Base-by-base conservation (phyloP, 2,329 filamentous ascomycete species). In the Fusarium guadeloupense region DNA sequence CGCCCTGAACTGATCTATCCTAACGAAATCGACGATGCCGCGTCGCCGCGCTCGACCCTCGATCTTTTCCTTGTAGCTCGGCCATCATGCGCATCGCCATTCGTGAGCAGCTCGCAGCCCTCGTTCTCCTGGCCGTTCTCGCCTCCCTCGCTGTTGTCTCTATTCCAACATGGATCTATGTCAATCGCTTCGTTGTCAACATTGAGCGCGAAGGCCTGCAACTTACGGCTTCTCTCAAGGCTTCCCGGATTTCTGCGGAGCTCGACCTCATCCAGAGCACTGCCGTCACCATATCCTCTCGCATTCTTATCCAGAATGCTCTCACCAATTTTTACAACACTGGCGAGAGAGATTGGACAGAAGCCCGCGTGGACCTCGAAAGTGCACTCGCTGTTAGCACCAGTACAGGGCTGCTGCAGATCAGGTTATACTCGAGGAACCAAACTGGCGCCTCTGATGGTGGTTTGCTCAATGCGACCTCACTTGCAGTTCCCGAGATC, bases 201-300 rank as follows among this genome's bases (percentile, higher is more conserved):
- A 80, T 86, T 64, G 79, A 83, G 72, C 76, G 85, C 12, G 81
- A 85, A 45, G 85, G 88, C 45, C 85, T 97, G 41, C 80, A 87
- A 21, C 81, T 97, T 59, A 92, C 92, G 2, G 93, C 93, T 7
- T 93, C 90, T 4, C 86, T 97, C 71, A 97, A 97, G 75, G 89
- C 93, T 17, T 88, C 90, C 25, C 89, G 94, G 71, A 83, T 97
- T 61, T 82, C 89, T 6, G 89, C 91, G 46, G 90, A 92, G 72
- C 84, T 97, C 50, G 82, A 91, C 45, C 83, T 97, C 45, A 86
- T 96, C 65, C 86, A 93, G 76, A 90, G 90, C 26, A 89, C 87
- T 55, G 90, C 88, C 70, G 81, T 83, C 50, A 89, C 89, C 49
- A 89, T 95, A 38, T 81, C 89, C 7, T 93, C 91, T 1, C 81